Base-by-base conservation (phyloP, 176 grass and related monocot species). In the Canna indica region DNA sequence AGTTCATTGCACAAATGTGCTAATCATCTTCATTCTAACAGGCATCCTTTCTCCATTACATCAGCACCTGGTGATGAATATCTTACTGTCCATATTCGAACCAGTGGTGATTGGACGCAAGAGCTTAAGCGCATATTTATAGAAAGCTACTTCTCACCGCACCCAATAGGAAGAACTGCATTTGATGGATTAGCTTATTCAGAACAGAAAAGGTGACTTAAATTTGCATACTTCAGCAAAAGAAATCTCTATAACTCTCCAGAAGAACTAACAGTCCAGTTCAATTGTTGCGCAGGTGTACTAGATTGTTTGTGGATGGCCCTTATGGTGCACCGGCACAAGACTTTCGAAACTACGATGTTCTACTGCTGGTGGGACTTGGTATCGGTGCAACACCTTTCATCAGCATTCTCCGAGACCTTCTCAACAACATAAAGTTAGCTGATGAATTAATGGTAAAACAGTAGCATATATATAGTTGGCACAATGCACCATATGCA, bases 11-110 rank as follows among this genome's bases (percentile, higher is more conserved):
- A 34, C 57, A n/a, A 41, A 56, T 36, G 3, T 27, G 28, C 26
- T 33, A 16, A 16, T 59, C 7, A 75, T 41, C 46, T 60, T 58
- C 80, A 45, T 48, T 57, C 12, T 31, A 28, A 67, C 74, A 99
- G 94, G 94, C 94, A 99, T 68, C 94, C 94, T 76, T 99, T 99
- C 66, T 99, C 94, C 69, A 99, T 99, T 59, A 99, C 94, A 59
- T 99, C 94, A 63, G 94, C 94, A 56, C 94, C 89, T 36, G 90
- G 94, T 68, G 94, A 99, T 26, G 94, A 99, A 36, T 99, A 93
- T 70, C 75, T 99, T 25, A 90, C 86, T 82, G 94, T 99, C 76
- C 94, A 99, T 64, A 90, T 99, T 53, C 82, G 94, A 78, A 99
- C 94, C 47, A 88, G 28, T 0, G 94, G 94, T 62, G 94, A 99